These are phyloP conservation scores for Aspergillus cristatus DNA, from an alignment of 495 filamentous ascomycete species.

Conservation along the genomic window DNA sequence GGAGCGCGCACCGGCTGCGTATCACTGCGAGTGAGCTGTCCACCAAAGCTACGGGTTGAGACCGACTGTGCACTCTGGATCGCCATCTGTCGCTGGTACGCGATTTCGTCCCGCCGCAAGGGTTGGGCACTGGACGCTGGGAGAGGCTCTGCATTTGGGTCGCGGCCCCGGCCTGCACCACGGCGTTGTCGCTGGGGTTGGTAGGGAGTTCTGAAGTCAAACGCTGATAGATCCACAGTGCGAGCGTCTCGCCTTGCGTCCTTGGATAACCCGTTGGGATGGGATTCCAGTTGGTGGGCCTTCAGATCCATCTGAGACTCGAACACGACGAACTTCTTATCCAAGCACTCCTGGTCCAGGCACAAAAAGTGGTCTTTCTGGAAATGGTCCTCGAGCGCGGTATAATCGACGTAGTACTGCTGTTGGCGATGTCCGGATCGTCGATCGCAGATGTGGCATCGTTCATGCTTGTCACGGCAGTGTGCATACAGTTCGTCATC, in stretches of 20 bases:
- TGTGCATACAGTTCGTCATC: slow-evolving; percentile 91
- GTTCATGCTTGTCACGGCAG: slow-evolving; percentile 85
- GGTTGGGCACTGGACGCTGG: slow-evolving; percentile 75
- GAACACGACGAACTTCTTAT: slow-evolving; percentile 98
- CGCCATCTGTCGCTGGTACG: slow-evolving; percentile 87
- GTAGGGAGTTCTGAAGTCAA: slow-evolving; percentile 69
- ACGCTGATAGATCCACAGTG: slow-evolving; percentile 75
- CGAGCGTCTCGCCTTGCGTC: slow-evolving; percentile 78
- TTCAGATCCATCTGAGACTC: slow-evolving; percentile 89
- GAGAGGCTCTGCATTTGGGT: slow-evolving; percentile 70
- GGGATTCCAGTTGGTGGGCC: slow-evolving; percentile 68
- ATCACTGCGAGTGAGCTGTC: slow-evolving; percentile 56
- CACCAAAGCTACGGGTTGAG: slow-evolving; percentile 70
- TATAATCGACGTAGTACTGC: slow-evolving; percentile 83
- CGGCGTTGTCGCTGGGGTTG: slow-evolving; percentile 54
- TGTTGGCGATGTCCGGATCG: slow-evolving; percentile 58
- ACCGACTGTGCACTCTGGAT: slow-evolving; percentile 79
- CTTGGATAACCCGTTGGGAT: slow-evolving; percentile 71
- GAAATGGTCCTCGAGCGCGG: slow-evolving; percentile 77
- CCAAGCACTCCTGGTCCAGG: slow-evolving; percentile 73
- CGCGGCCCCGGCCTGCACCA: slow-evolving; percentile 55
- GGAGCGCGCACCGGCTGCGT: slow-evolving; percentile 37
- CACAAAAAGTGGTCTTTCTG: slow-evolving; percentile 81
- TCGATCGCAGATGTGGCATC: slow-evolving; percentile 90
- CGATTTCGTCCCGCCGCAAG: slow-evolving; percentile 75